Evolutionary conservation across 2,329 filamentous ascomycete genomes (phyloP), one percentile per base, ranked within the genome.

Genomic region (Elsinoe fawcettii): DNA sequence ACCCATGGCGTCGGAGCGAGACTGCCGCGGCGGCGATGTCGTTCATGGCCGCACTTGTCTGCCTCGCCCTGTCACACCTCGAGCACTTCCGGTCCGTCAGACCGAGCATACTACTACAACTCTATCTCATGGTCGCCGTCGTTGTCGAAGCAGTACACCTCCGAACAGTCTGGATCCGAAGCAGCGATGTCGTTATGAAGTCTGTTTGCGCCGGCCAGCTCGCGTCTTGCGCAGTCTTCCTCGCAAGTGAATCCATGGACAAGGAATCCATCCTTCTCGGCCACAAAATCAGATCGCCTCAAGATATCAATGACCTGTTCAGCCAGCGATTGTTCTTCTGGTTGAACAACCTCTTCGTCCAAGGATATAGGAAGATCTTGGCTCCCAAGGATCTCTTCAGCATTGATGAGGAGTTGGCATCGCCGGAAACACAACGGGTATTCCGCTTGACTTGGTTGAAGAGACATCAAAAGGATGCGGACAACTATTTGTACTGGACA

Each of bases 231-330:
- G 61, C 58, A 7, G 25, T 64, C 12, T 56, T 67, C 12, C 59
- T 69, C n/a, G 51, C 65, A n/a, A 58, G 66, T 11, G 66, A 68
- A 51, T 66, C 65, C 12, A 56, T 65, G 14, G 63, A 63, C 44
- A 68, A 68, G 51, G 60, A 60, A 14, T 57, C 57, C 3, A 61
- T 66, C 22, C 51, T 67, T 1, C 58, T 53, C 20, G 61, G 62
- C 30, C 60, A 58, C 9, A 63, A 44, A 32, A 14, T 22, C 36
- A 59, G 63, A 1, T 62, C 64, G 9, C 71, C 70, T 1, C 72
- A 74, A 58, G 70, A 71, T 55, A 69, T 66, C 3, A 67, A 66
- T 23, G 69, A 69, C 2, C 61, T 73, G 5, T 70, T 70, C 55
- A 67, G 66, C 5, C 63, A 71, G n/a, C 62, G 67, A 8, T 57